phyloP scores from a whole-genome alignment of 768 basidiomycete species.

The Pleurotus citrinopileatus region DNA sequence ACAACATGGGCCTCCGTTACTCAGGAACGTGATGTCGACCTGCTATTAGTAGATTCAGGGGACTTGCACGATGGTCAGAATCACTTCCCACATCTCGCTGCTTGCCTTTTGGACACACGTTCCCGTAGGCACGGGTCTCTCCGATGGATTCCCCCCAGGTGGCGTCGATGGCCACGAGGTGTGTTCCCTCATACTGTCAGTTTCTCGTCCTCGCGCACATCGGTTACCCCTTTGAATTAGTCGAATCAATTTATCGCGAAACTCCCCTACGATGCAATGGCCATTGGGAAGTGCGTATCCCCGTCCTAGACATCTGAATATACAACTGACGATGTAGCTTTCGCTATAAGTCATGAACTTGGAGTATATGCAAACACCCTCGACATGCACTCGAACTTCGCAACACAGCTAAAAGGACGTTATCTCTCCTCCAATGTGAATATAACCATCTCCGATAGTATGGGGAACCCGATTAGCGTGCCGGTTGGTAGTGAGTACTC shows the following conservation, averaged over 20 bases:
- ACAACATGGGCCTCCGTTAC: not conserved
- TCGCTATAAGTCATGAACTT: conserved; percentile 70
- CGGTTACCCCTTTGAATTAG: not conserved
- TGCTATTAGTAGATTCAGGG: conserved; percentile 81
- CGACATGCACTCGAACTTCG: conserved; percentile 74
- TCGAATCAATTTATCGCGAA: not conserved
- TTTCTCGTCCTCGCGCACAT: not conserved
- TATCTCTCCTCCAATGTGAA: conserved; percentile 87
- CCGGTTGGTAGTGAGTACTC: conserved; percentile 34
- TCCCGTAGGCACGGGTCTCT: conserved; percentile 63
- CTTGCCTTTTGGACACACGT: not conserved
- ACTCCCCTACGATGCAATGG: conserved; percentile 67
- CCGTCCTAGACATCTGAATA: not conserved
- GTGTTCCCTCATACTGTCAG: conserved; percentile 12
- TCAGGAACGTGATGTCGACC: conserved; percentile 71
- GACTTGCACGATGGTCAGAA: conserved; percentile 69
- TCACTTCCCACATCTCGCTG: not conserved
- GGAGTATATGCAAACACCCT: conserved; percentile 65
- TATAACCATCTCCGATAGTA: conserved; percentile 59
- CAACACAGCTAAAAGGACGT: conserved; percentile 59
- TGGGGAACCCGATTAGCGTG: conserved; percentile 31
- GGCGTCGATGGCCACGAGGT: conserved; percentile 75
- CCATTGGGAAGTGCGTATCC: conserved; percentile 76
- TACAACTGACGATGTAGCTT: not conserved
- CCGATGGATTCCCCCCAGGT: conserved; percentile 70